A percentile compares a stretch with the other conserved stretches of the same genome.
phyloP scores from a whole-genome alignment of 2,329 filamentous ascomycete genomes.

The Aspergillus persii region DNA sequence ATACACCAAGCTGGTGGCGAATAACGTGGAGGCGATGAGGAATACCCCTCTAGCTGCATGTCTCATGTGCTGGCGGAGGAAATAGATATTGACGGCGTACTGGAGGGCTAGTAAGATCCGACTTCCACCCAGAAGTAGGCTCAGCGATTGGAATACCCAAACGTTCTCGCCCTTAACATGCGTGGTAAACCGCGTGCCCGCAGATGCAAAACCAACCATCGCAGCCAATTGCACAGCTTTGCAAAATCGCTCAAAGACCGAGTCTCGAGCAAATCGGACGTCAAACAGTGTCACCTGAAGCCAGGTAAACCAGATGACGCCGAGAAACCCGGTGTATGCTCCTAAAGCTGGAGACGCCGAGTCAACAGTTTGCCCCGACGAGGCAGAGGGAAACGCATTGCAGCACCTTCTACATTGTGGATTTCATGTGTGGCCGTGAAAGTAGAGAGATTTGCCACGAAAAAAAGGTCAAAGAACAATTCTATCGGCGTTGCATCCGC shows the following conservation, averaged over 20 bases:
- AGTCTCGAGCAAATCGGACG: constrained; percentile 64
- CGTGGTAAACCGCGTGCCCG: constrained; percentile 50
- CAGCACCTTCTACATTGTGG: constrained; percentile 45
- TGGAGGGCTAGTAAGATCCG: constrained; percentile 55
- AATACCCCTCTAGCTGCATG: constrained; percentile 26
- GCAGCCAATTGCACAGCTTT: constrained; percentile 62
- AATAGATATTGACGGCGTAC: constrained; percentile 45
- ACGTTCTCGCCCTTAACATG: constrained; percentile 39
- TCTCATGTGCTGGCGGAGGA: constrained; percentile 28
- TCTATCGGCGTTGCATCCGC: constrained; percentile 56
- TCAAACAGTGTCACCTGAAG: constrained; percentile 63
- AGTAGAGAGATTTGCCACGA: constrained; percentile 64
- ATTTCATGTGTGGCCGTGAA: constrained; percentile 59
- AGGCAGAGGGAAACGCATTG: not conserved
- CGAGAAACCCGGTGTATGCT: constrained; percentile 54
- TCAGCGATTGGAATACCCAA: constrained; percentile 46
- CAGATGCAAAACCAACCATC: constrained; percentile 64
- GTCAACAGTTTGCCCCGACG: constrained; percentile 12
- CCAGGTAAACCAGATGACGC: constrained; percentile 68
- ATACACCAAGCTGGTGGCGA: constrained; percentile 27
- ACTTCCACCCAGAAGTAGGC: constrained; percentile 50
- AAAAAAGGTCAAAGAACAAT: constrained; percentile 61
- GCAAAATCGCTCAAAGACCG: constrained; percentile 59
- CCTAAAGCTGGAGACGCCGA: constrained; percentile 31
- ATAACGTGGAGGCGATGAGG: constrained; percentile 30